Evolutionary conservation across 179 eudicot genomes (phyloP), one percentile per base, ranked within the genome.

Genomic region (Beta corolliflora): DNA sequence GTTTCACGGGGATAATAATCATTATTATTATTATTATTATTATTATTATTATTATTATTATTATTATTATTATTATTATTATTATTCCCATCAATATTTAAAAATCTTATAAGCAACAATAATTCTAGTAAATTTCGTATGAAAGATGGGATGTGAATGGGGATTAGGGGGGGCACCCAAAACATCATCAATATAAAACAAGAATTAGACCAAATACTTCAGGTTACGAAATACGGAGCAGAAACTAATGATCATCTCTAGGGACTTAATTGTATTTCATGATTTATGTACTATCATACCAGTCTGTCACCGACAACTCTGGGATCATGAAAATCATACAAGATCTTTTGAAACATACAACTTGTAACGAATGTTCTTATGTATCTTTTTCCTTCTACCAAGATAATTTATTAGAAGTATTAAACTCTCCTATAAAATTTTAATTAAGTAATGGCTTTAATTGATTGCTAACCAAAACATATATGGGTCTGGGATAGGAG

Each of bases 281-380:
- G 16, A 63, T 63, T 64, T 64, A 19, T n/a, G 58, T 77, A 77
- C 58, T 46, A 77, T 74, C 82, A 80, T 80, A 31, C 55, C 48
- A 81, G 50, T 81, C 79, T 75, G 67, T 75, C 79, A 81, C 74
- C 83, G 83, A 77, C 83, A 45, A 66, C n/a, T 75, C 4, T 73
- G 74, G 79, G 74, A 81, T 81, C 55, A 75, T 66, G 67, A 54
- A 15, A 55, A 75, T 75, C 75, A 75, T 44, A 50, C n/a, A 77
- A 77, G 78, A 63, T 63, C 29, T 63, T 21, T 11, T 8, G 3
- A 18, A 50, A 73, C 70, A 72, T 72, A 71, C 71, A 71, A 36
- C 50, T 72, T 18, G 54, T 81, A 15, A 36, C 71, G 60, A 58
- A 75, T 81, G 83, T 75, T 68, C 73, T 80, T n/a, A 19, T 63